A percentile compares a stretch with the other conserved stretches of the same genome.
phyloP scores from a whole-genome alignment of 352 stramenopile species.

The Nothophytophthora sp. region DNA sequence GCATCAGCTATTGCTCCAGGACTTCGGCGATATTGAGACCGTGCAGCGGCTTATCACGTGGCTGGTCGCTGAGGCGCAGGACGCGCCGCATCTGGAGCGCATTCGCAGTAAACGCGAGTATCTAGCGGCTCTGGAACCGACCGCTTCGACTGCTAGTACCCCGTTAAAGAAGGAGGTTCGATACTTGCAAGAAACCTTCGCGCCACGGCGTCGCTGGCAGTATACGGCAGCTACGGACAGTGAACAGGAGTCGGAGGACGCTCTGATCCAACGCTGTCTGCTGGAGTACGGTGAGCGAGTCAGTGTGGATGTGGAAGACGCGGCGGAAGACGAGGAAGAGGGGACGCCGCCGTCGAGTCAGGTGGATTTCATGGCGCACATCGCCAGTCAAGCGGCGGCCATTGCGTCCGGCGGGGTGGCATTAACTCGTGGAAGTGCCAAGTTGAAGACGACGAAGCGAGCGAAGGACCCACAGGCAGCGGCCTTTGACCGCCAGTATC shows the following conservation, averaged over 20 bases:
- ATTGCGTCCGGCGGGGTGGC: slow-evolving; percentile 25
- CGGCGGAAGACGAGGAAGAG: slow-evolving; percentile 1
- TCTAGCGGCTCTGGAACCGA: slow-evolving; percentile 23
- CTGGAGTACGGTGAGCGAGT: slow-evolving; percentile 81
- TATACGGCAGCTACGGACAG: slow-evolving; percentile 28
- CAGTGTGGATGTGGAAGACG: slow-evolving; percentile 19
- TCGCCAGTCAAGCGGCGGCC: slow-evolving; percentile 47
- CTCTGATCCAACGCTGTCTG: slow-evolving; percentile 75
- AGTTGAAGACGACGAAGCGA: slow-evolving; percentile 15
- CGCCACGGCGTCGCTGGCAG: slow-evolving; percentile 44
- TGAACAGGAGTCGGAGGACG: slow-evolving; percentile 56
- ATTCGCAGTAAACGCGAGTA: slow-evolving; percentile 35
- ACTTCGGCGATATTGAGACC: slow-evolving; percentile 69
- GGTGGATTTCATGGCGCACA: slow-evolving; percentile 42
- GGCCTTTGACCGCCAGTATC: slow-evolving; percentile 69
- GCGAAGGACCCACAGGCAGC: slow-evolving; percentile 20
- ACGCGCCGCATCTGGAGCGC: slow-evolving; percentile 34
- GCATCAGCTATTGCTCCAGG: slow-evolving; percentile 77
- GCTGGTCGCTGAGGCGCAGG: slow-evolving; percentile 46
- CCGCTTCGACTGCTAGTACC: slow-evolving; percentile 1
- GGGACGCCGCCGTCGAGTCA: slow-evolving; percentile 5
- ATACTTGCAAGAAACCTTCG: slow-evolving; percentile 40
- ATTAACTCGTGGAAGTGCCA: slow-evolving; percentile 9
- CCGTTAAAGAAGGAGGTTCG: slow-evolving; percentile 46
- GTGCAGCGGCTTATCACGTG: slow-evolving; percentile 51